A percentile compares a stretch with the other conserved stretches of the same genome.
These are phyloP conservation scores for Citrus glauca DNA, from an alignment of 345 rosid genomes.

Conservation along the genomic window DNA sequence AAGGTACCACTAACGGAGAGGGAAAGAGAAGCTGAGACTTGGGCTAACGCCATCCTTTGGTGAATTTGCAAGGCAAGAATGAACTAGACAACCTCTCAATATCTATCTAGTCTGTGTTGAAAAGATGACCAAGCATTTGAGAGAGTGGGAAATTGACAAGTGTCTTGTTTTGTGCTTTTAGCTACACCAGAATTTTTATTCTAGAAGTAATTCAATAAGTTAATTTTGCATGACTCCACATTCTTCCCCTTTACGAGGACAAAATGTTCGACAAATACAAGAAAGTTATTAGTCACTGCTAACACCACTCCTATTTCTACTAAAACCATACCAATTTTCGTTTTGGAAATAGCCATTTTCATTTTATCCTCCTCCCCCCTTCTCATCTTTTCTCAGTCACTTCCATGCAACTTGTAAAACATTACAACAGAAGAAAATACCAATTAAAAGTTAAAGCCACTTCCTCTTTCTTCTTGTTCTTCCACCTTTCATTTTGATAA, in stretches of 20 bases:
- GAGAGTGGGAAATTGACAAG: not conserved
- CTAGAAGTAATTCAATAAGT: too few species aligned
- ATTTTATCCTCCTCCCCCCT: not conserved
- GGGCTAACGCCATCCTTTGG: constrained; percentile 55
- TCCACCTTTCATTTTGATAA: not conserved
- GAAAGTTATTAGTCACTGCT: not conserved
- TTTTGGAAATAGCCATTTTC: not conserved
- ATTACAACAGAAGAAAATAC: not conserved
- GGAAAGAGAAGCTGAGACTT: constrained; percentile 50
- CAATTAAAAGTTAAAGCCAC: not conserved
- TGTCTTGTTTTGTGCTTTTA: too few species aligned
- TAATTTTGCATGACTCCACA: too few species aligned
- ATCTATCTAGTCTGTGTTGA: not conserved
- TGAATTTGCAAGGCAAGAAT: not conserved
- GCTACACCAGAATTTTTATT: too few species aligned
- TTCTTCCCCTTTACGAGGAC: too few species aligned
- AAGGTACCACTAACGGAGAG: constrained; percentile 44
- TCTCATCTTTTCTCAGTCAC: not conserved
- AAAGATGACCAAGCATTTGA: not conserved
- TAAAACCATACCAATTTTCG: not conserved
- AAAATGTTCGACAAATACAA: not conserved
- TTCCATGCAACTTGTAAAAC: not conserved
- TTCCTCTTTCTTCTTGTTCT: not conserved
- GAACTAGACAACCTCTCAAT: not conserved
- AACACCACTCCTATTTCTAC: not conserved